These are phyloP conservation scores for Diaporthe sp. DNA, from an alignment of 2,329 filamentous ascomycete genomes.

Conservation along the genomic window DNA sequence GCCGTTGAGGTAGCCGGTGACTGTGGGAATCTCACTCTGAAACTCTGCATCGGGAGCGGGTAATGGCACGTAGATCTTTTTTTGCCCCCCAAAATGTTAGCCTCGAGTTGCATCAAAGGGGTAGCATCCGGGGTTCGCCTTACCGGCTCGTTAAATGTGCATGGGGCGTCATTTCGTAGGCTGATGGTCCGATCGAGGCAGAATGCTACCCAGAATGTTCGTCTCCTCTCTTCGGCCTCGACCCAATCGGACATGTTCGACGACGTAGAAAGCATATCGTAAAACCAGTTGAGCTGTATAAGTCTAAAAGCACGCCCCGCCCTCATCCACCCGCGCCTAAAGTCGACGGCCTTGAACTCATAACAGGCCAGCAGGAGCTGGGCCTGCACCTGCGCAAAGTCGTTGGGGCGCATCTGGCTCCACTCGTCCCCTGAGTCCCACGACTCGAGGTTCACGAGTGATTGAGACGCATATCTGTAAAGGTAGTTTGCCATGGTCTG, in stretches of 20 bases:
- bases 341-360: constrained; percentile 46
- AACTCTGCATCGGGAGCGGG: constrained; percentile 15
- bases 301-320: constrained; percentile 45
- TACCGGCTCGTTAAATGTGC: constrained; percentile 30
- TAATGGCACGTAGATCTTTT: constrained; percentile 23
- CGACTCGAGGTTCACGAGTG: constrained; percentile 40
- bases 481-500: constrained; percentile 38
- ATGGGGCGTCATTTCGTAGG: constrained; percentile 20
- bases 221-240: constrained; percentile 32
- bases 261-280: constrained; percentile 16
- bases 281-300: constrained; percentile 42
- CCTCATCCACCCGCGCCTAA: constrained; percentile 45
- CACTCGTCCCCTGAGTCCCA: constrained; percentile 29
- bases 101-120: not conserved
- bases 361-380: constrained; percentile 45
- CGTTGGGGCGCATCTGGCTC: constrained; percentile 34
- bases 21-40: constrained; percentile 17
- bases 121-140: not conserved
- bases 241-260: constrained; percentile 20
- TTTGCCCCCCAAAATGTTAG: not conserved
- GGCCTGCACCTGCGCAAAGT: constrained; percentile 44
- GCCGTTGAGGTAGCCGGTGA: constrained; percentile 4
- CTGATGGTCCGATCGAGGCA: constrained; percentile 27
- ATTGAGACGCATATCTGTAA: constrained; percentile 28
- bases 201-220: constrained; percentile 33